Base-by-base conservation (phyloP, 768 basidiomycete genomes). In the Agaricus sinodeliciosus region DNA sequence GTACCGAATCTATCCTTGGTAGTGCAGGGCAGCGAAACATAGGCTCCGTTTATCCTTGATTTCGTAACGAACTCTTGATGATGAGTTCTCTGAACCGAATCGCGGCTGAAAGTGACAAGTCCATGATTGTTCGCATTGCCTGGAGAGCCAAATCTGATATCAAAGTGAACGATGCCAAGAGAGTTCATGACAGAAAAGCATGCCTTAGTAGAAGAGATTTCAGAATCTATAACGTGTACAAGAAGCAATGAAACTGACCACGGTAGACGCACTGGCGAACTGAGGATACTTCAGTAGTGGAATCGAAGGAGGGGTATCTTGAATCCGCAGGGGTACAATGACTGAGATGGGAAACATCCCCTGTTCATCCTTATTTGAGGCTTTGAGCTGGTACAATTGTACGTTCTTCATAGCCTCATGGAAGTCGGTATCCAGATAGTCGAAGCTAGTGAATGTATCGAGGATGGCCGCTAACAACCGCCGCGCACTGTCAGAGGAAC, bases 151-250 rank as follows among this genome's bases (percentile, higher is more conserved):
- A 46, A 37, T 18, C 55, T 58, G 44, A 58, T 54, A 26, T 55
- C 53, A n/a, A 42, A 53, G 27, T 55, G 57, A 37, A 58, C 49
- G 28, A 55, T 48, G 3, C 49, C 57, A 19, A 58, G 54, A 42
- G 47, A 55, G n/a, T 51, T 34, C 4, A 58, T 51, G 18, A 39
- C 57, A 8, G 35, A 16, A 19, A 50, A 31, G 31, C 11, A 31
- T 31, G 11, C 31, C 11, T 31, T 31, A 31, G 3, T 2, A 11
- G 1, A 11, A 31, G 11, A 0, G 31, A 31, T 31, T 22, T 22
- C 22, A 22, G 22, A 3, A 3, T 22, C 22, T 22, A 3, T 22
- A 22, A 22, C 22, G 22, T 22, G 22, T 22, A 2, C 22, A 22
- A 22, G 22, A 22, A 22, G 22, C 22, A 22, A 22, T 22, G 22